Evolutionary conservation across 2,329 filamentous ascomycete species (phyloP).

Genomic region (Hypomyces perniciosus): DNA sequence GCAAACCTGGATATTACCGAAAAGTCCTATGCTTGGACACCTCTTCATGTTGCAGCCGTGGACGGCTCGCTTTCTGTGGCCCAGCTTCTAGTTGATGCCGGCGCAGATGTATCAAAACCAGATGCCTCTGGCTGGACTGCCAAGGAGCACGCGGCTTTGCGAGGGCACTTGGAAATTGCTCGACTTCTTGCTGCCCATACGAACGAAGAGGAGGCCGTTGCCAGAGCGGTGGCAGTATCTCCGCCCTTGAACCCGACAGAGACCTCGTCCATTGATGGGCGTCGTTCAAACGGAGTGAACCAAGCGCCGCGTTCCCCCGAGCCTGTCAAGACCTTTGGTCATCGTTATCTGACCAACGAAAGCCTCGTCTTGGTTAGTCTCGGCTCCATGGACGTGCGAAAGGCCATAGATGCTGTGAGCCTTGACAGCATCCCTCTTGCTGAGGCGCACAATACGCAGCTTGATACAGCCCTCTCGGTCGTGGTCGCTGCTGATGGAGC

Average conservation of each 20-base stretch:
- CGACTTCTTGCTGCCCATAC: slow-evolving; percentile 55
- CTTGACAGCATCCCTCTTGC: slow-evolving; percentile 83
- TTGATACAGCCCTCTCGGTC: slow-evolving; percentile 89
- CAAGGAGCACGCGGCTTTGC: slow-evolving; percentile 83
- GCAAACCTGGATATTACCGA: slow-evolving; percentile 73
- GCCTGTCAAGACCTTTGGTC: slow-evolving; percentile 89
- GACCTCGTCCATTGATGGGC: slow-evolving; percentile 55
- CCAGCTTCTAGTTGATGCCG: slow-evolving; percentile 69
- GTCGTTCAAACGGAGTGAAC: slow-evolving; percentile 48
- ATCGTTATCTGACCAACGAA: slow-evolving; percentile 85
- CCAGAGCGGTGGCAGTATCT: slow-evolving; percentile 17
- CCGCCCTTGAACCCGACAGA: slow-evolving; percentile 33
- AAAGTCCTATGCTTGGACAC: slow-evolving; percentile 86
- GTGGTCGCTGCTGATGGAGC: slow-evolving; percentile 84
- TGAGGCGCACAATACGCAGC: slow-evolving; percentile 84
- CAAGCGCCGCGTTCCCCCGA: slow-evolving; percentile 53
- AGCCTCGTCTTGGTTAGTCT: slow-evolving; percentile 88
- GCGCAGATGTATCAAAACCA: slow-evolving; percentile 64
- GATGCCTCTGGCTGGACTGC: slow-evolving; percentile 94
- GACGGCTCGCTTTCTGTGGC: slow-evolving; percentile 76
- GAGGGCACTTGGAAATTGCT: slow-evolving; percentile 82
- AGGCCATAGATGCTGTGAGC: slow-evolving; percentile 71
- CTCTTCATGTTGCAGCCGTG: slow-evolving; percentile 87
- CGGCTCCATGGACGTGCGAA: slow-evolving; percentile 90
- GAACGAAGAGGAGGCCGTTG: slow-evolving; percentile 25